Base-by-base conservation (phyloP, 2,329 filamentous ascomycete species). In the Neodidymelliopsis sp. region DNA sequence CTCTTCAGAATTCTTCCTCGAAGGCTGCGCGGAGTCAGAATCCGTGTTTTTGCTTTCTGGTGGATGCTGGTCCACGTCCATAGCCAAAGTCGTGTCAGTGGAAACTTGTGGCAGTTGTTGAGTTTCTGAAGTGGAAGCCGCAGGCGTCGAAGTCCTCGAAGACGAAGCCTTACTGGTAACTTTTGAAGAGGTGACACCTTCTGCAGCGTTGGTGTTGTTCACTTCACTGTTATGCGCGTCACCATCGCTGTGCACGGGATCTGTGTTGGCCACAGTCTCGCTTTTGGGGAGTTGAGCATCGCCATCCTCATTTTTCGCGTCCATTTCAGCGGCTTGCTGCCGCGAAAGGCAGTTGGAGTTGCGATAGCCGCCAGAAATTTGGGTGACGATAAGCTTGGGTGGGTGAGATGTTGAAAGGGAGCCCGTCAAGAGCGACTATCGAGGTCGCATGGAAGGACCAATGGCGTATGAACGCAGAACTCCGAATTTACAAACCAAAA, bases 241-340 rank as follows among this genome's bases (percentile, higher is more conserved):
- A 40, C 61, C 62, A 29, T 61, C 60, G 58, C 55, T 52, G 59
- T 62, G 69, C 65, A 64, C 54, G 38, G 63, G 51, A 45, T 63
- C 61, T 56, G 59, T 48, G 49, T 52, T 57, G 57, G 64, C 49
- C 52, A 62, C 65, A 53, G 66, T 70, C 44, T 62, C 66, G 51
- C 62, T 53, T 50, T 49, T 60, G 47, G 66, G 63, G 40, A 67
- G 62, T 52, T 60, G 57, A 54, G 57, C 58, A 61, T 71, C 69
- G 56, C 66, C 69, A 63, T 64, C 68, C 54, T 65, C 67, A 56
- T 70, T 65, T 59, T 63, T 67, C 56, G 61, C 64, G 60, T 73
- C 69, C 53, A 71, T 68, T 63, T 67, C 69, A 62, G 57, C 48
- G 55, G 65, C 58, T 36, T 57, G 51, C 57, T 60, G 63, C 38